These are phyloP conservation scores for Isatis tinctoria DNA, from an alignment of 345 rosid species.

Conservation along the genomic window DNA sequence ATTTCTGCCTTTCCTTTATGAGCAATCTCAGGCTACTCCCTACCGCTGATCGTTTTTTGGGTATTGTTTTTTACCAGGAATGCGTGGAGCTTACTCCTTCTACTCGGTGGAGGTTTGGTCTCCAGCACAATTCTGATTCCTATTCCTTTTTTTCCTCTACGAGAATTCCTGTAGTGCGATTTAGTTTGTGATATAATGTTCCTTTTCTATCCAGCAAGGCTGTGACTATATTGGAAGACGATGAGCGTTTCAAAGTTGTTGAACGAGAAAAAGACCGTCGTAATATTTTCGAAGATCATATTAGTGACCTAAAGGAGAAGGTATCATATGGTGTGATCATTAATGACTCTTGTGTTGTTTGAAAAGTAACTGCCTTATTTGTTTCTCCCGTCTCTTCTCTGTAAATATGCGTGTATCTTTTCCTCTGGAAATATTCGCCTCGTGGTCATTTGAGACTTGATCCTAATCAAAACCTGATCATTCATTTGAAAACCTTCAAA, in stretches of 20 bases:
- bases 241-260: constrained; percentile 80
- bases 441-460: neutral
- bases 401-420: neutral
- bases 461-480: neutral
- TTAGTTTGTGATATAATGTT: constrained; percentile 11
- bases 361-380: constrained; percentile 3
- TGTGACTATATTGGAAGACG: constrained; percentile 62
- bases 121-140: constrained; percentile 16
- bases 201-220: constrained; percentile 66
- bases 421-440: neutral
- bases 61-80: constrained; percentile 47
- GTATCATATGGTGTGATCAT: constrained; percentile 32
- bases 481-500: constrained; percentile 4
- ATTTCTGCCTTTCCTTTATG: neutral
- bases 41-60: neutral
- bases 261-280: constrained; percentile 90
- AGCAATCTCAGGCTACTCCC: neutral
- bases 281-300: constrained; percentile 69
- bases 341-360: constrained; percentile 3
- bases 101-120: constrained; percentile 85
- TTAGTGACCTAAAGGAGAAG: constrained; percentile 67
- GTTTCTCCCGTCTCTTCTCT: neutral
- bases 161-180: constrained; percentile 8
- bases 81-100: constrained; percentile 66
- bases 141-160: neutral